Base-by-base conservation (phyloP, 129 eudicot genomes). In the Ambrosia trifida region DNA sequence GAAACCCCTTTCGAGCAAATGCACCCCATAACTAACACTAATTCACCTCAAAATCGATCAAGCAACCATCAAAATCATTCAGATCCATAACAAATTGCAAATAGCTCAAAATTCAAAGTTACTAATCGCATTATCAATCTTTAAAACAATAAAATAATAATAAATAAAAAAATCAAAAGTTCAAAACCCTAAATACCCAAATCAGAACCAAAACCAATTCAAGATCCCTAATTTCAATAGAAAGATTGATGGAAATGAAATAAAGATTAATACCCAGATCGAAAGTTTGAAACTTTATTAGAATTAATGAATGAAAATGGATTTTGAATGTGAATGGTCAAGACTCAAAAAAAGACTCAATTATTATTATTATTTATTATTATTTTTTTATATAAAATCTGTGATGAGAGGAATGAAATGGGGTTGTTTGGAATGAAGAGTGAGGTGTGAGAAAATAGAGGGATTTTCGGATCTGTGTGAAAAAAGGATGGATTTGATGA, bases 1-100 rank as follows among this genome's bases (percentile, higher is more conserved):
- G 88, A 83, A 79, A 70, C 44, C 17, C 97, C 95, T 83, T 87
- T 87, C 8, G 97, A 81, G 86, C 97, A 87, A 80, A 87, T 76
- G 82, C 96, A 90, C 41, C 96, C 96, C 94, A 87, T 90, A 33
- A 73, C 79, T 75, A 66, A 47, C 43, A 36, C 43, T 36, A 36
- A 60, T 60, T 60, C 66, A 60, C 63, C 51, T 33, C 31, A 12
- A 65, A 64, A 40, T 53, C 41, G 38, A 64, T 74, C 44, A 52
- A 74, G 31, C 19, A 60, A 60, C 20, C 18, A 18, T 53, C 16
- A 32, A 53, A 3, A 28, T 14, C 18, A 44, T 70, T 18, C 46
- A n/a, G 24, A 56, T 63, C 59, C 45, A 36, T n/a, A 33, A 19
- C 49, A 13, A 2, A 9, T 73, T n/a, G 31, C 54, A 41, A n/a